phyloP scores from a whole-genome alignment of 305 asterid genomes.

The Rubia tinctorum region DNA sequence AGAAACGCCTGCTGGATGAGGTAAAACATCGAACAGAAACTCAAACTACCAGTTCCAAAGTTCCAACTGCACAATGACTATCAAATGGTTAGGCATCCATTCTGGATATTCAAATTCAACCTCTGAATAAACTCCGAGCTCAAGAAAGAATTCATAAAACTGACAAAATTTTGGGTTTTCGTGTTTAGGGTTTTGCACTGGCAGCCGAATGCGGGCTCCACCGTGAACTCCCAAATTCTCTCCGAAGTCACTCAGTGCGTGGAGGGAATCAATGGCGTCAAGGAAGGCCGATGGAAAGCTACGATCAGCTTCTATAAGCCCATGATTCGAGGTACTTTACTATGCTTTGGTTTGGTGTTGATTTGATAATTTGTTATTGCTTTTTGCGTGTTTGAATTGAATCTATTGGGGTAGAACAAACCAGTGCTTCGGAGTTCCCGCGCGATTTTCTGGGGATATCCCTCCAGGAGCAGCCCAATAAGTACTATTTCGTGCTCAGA shows the following conservation, averaged over 20 bases:
- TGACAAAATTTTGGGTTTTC: background rate
- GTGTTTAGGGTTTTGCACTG: conserved; percentile 72
- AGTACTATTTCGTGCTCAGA: conserved; percentile 74
- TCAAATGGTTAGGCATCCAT: conserved; percentile 50
- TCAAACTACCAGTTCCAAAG: background rate
- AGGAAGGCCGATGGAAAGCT: conserved; percentile 82
- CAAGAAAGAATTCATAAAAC: background rate
- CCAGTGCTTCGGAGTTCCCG: conserved; percentile 54
- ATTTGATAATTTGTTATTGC: background rate
- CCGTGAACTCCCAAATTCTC: conserved; percentile 77
- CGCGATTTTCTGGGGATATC: conserved; percentile 91
- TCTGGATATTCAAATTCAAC: background rate
- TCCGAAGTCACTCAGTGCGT: conserved; percentile 84
- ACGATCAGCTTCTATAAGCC: conserved; percentile 78
- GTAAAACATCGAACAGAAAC: background rate
- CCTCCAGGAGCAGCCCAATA: conserved; percentile 80
- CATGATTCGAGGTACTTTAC: conserved; percentile 51
- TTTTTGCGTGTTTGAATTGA: background rate
- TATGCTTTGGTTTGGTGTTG: background rate
- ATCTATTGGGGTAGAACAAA: conserved; percentile 43
- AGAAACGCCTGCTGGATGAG: too few species aligned
- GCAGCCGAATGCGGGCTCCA: conserved; percentile 86
- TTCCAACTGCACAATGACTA: conserved; percentile 36
- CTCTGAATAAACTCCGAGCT: background rate
- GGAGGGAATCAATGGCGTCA: conserved; percentile 80